Evolutionary conservation across 495 filamentous ascomycete genomes (phyloP), one percentile per base, ranked within the genome.

Genomic region (Evernia prunastri): DNA sequence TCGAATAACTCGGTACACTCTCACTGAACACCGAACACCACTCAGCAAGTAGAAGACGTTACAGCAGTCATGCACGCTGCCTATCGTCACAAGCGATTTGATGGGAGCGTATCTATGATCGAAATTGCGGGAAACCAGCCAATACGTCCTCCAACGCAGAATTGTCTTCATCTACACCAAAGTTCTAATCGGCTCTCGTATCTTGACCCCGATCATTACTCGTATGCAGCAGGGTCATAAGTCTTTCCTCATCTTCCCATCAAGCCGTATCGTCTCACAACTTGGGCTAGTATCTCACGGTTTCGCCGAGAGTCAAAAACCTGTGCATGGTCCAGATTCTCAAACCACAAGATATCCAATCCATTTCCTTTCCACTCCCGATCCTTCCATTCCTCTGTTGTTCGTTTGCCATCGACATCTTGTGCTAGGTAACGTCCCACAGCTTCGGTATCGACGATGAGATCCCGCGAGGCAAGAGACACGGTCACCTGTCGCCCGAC

Each of bases 271-370:
- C 42, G 33, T 51, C 49, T 57, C 27, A 74, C 60, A 10, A 80
- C 72, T 40, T 73, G 70, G 45, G 80, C 73, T 42, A 88, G 61
- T 53, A 66, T 70, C 37, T 69, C 70, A 66, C 77, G 74, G 35
- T 76, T 76, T 35, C 69, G 49, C 60, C 63, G 59, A 39, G 69
- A 71, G 65, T 89, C 86, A 71, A 89, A 89, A 17, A 85, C 78
- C 66, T 89, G 84, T 27, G 86, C 86, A 72, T 90, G 87, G 70
- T 90, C 86, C 45, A 87, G 68, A 17, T 78, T 74, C 13, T 79
- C 74, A 66, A 80, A 88, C 85, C 86, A 89, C 1, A 87, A 47
- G 12, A 88, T 72, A 66, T 87, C 81, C 37, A 87, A 68, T 10
- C 82, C 85, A 23, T 76, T 68, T 4, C 79, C 78, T 56, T 67